Evolutionary conservation across 176 grass and related monocot species (phyloP).

Genomic region (Triticum monococcum): DNA sequence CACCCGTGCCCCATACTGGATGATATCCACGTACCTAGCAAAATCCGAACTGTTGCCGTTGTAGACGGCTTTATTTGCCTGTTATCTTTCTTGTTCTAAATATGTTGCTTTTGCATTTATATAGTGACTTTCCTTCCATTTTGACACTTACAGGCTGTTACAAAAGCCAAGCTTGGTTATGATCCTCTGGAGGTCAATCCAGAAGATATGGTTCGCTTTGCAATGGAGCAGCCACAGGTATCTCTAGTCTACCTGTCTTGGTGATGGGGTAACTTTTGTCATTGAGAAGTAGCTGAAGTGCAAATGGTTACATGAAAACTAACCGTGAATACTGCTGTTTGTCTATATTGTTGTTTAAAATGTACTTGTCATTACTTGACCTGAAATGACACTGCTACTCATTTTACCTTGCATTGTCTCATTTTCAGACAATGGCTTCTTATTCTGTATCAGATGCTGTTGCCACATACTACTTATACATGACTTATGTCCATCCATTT

Average conservation of each 20-base stretch:
- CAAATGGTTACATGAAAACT: constrained; percentile 7
- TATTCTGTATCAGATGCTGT: constrained; percentile 99
- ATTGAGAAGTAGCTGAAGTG: constrained; percentile 7
- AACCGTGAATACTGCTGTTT: constrained; percentile 12
- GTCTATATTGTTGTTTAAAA: neutral
- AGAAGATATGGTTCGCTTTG: constrained; percentile 99
- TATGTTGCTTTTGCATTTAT: constrained; percentile 3
- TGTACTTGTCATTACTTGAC: constrained; percentile 4
- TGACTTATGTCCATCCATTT: constrained; percentile 99
- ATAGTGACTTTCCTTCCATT: constrained; percentile 28
- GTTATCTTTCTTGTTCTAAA: neutral
- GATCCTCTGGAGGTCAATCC: constrained; percentile 95
- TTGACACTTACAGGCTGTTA: constrained; percentile 77
- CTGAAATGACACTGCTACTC: constrained; percentile 12
- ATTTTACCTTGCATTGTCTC: constrained; percentile 29
- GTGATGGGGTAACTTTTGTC: neutral
- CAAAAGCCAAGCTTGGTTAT: constrained; percentile 97
- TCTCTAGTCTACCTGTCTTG: neutral
- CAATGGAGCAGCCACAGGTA: constrained; percentile 90
- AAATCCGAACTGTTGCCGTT: neutral
- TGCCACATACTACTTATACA: constrained; percentile 93
- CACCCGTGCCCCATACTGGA: neutral
- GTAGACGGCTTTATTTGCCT: neutral
- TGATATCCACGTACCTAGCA: neutral
- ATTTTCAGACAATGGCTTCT: constrained; percentile 96